Conservation (phyloP, 2,329 filamentous ascomycete species). For the Zymoseptoria brevis region DNA sequence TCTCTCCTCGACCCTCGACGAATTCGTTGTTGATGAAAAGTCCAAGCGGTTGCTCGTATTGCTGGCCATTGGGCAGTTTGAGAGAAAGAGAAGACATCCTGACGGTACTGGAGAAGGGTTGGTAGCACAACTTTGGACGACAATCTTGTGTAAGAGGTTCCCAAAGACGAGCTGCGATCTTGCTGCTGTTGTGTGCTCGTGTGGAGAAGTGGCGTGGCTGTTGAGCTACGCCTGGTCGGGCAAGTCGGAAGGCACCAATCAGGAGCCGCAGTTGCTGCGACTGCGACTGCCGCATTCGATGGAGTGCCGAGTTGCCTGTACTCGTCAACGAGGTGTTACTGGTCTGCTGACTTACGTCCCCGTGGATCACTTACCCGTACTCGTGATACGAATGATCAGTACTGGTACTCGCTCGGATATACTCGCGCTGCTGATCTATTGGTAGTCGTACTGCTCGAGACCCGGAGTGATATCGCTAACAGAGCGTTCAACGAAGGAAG, state of each 20-base stretch:
- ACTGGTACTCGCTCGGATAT: too few species aligned
- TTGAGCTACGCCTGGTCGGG: not conserved
- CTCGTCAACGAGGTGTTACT: too few species aligned
- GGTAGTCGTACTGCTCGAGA: too few species aligned
- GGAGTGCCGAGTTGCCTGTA: too few species aligned
- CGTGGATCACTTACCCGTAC: too few species aligned
- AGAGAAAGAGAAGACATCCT: conserved; percentile 47
- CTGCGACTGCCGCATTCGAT: not conserved
- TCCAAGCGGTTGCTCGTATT: conserved; percentile 65
- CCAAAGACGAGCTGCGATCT: not conserved
- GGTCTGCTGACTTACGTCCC: too few species aligned
- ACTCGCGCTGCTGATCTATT: too few species aligned
- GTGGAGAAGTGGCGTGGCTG: not conserved
- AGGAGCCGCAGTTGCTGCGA: not conserved
- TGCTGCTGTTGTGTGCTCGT: not conserved
- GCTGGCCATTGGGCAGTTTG: conserved; percentile 66
- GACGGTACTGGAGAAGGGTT: not conserved
- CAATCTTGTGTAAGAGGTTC: not conserved
- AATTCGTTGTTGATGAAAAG: conserved; percentile 81
- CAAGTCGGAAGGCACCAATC: not conserved
- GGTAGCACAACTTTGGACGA: not conserved
- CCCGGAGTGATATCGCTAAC: too few species aligned
- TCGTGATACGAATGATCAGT: too few species aligned
- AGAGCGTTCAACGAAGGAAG: not conserved
- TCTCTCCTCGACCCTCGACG: conserved; percentile 51